Base-by-base conservation (phyloP, 495 filamentous ascomycete genomes). In the Hyaloscypha finlandica region DNA sequence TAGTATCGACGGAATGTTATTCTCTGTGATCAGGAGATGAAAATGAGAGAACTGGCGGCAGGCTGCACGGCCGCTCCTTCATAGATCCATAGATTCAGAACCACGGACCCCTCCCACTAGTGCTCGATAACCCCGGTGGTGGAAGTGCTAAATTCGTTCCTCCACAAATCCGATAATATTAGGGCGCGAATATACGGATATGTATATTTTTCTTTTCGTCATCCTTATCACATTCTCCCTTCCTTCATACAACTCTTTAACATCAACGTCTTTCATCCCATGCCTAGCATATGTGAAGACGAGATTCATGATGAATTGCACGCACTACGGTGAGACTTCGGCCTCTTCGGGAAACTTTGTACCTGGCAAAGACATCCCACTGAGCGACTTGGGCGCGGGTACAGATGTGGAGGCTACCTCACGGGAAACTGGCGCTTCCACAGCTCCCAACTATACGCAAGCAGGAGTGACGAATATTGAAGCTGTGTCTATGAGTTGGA, bases 391-490 rank as follows among this genome's bases (percentile, higher is more conserved):
- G 51, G 51, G 22, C 19, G 51, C 6, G 8, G 19, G 19, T 53
- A 2, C 1, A 53, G 51, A 53, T 53, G 8, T 1, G 6, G 51
- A 5, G 51, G 22, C 16, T 6, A 53, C 6, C 51, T 25, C 19
- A 53, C 6, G 4, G 19, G 22, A 53, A 8, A 53, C 8, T 53
- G 22, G 4, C 4, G 16, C 19, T 53, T 6, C 8, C 6, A 16
- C 51, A 8, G 6, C 8, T 2, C 19, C 16, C 22, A 25, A 20
- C 51, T 8, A 3, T 12, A 16, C 51, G 19, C 51, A 53, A 5
- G 51, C 51, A n/a, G 61, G 61, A 8, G 51, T 64, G 16, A 55
- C 42, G 22, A 55, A 30, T 9, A 64, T 64, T 2, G 61, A 64
- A 25, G 45, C 31, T 12, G 42, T 64, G 5, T 45, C 61, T 12